Evolutionary conservation across 495 filamentous ascomycete species (phyloP), one percentile per base, ranked within the genome.

Genomic region (Sordaria brevicollis): DNA sequence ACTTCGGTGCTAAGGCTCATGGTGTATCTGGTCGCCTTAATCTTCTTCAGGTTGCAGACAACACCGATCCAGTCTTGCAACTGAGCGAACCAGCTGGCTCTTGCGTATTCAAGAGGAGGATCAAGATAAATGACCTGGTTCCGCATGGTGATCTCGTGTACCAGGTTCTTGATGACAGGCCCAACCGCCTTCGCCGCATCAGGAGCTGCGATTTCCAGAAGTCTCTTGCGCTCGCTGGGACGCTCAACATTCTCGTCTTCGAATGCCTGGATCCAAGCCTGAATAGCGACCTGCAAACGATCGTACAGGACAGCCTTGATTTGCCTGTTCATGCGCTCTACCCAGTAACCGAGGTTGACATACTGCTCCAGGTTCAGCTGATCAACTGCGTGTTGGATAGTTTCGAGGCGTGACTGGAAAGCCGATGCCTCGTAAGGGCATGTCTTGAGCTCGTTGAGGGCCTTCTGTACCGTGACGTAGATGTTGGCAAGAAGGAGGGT

Each of bases 121-220:
- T 97, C 94, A 33, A 99, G 86, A 73, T 94, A 96, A 66, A 99
- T 95, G 74, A 96, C 88, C 79, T 98, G 96, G 73, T 98, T 97
- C 35, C 91, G 91, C 89, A 98, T 98, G 5, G 92, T 92, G 35
- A 99, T 89, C 76, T 98, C 95, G 75, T 97, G 93, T 35, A 93
- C 82, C 43, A 97, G 85, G 35, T 84, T 88, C 72, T 89, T 89
- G 71, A 90, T 83, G 31, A 83, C 83, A 0, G 90, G 90, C 13
- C 82, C 80, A 69, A 83, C 81, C 17, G 77, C 73, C 76, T 82
- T 81, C 43, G 76, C 25, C 11, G 70, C 68, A 21, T 84, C 79
- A 62, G 49, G 25, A 62, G 49, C 29, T 15, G 74, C 74, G 5
- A 72, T 74, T 9, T 81, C 80, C 15, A 81, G 78, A 34, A 84